A percentile compares a stretch with the other conserved stretches of the same genome.
These are phyloP conservation scores for Diplotaxis tenuifolia DNA, from an alignment of 345 rosid genomes.

Conservation along the genomic window DNA sequence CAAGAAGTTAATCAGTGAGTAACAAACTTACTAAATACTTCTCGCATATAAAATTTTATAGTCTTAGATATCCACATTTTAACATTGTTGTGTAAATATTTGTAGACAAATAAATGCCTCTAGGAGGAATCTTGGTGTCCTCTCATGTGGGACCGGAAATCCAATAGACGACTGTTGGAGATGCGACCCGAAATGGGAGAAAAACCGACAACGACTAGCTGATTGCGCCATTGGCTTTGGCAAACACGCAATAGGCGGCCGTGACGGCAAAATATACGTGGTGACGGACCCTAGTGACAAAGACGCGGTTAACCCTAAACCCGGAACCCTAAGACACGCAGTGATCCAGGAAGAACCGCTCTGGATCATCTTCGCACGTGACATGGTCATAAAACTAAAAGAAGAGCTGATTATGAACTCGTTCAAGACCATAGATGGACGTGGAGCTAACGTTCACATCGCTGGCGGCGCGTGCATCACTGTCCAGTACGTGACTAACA, in stretches of 20 bases:
- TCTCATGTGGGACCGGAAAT: constrained; percentile 63
- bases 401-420: constrained; percentile 62
- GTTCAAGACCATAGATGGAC: constrained; percentile 62
- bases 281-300: constrained; percentile 49
- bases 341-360: constrained; percentile 58
- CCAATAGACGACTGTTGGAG: constrained; percentile 75
- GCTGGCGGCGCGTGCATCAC: constrained; percentile 69
- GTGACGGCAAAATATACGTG: constrained; percentile 62
- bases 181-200: constrained; percentile 57
- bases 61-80: neutral
- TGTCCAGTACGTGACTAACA: constrained; percentile 54
- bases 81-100: constrained; percentile 5
- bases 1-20: constrained; percentile 56
- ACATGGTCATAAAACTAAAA: constrained; percentile 58
- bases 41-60: neutral
- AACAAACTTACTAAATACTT: neutral
- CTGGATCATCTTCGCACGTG: constrained; percentile 61
- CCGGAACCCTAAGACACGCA: constrained; percentile 57
- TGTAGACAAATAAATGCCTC: constrained; percentile 57
- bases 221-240: constrained; percentile 66
- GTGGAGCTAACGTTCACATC: constrained; percentile 55
- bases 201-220: constrained; percentile 54
- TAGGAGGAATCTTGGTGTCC: constrained; percentile 57
- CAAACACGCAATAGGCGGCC: constrained; percentile 63
- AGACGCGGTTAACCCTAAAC: constrained; percentile 55